phyloP scores from a whole-genome alignment of 768 basidiomycete genomes.

The Pholiota conissans region DNA sequence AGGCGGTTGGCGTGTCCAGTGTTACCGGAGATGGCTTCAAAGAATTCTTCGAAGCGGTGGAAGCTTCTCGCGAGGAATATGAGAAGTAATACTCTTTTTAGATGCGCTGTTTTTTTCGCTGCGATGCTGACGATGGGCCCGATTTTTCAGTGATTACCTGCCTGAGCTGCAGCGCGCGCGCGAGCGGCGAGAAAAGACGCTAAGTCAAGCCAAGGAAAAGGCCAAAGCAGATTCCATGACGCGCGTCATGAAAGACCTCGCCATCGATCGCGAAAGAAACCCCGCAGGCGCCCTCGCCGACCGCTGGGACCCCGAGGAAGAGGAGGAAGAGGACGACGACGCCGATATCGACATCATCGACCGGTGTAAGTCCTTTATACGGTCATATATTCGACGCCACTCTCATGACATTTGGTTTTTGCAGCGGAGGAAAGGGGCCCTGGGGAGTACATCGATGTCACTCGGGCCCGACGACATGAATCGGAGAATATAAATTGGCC shows the following conservation, averaged over 20 bases:
- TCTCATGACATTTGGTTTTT: constrained; percentile 1
- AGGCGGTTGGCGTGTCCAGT: constrained; percentile 96
- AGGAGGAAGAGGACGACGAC: constrained; percentile 56
- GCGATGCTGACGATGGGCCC: not conserved
- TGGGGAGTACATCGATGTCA: constrained; percentile 76
- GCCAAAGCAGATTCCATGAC: constrained; percentile 77
- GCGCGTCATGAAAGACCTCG: constrained; percentile 77
- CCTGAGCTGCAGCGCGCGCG: constrained; percentile 83
- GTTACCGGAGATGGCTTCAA: constrained; percentile 93
- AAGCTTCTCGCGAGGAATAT: constrained; percentile 85
- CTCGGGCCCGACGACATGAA: constrained; percentile 51
- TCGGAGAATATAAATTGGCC: constrained; percentile 71
- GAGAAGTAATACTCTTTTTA: constrained; percentile 57
- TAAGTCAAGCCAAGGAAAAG: constrained; percentile 8
- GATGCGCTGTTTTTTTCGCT: not conserved
- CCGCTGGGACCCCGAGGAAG: constrained; percentile 61
- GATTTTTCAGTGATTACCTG: constrained; percentile 80
- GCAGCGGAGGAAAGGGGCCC: constrained; percentile 71
- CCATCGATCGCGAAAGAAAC: constrained; percentile 67
- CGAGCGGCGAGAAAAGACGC: constrained; percentile 58
- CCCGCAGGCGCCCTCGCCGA: constrained; percentile 57
- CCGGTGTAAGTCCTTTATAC: constrained; percentile 52
- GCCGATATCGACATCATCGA: constrained; percentile 64
- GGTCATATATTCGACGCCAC: not conserved
- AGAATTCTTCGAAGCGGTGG: constrained; percentile 91